A percentile compares a stretch with the other conserved stretches of the same genome.
Evolutionary conservation across 306 rosid species (phyloP).

Genomic region (Fragaria vesca): DNA sequence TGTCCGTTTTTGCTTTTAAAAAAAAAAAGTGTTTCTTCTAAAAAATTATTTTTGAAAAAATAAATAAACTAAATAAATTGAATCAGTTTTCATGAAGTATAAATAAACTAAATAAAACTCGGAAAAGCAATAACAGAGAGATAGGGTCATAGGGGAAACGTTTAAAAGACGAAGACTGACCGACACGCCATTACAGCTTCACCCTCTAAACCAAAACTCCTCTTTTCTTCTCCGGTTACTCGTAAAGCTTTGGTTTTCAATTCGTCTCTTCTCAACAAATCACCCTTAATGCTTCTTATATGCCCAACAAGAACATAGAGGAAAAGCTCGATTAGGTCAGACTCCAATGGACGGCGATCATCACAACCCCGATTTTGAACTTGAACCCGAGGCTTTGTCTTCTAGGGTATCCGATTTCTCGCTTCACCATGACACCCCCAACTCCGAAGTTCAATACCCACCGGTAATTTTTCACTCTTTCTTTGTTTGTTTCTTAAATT

Average conservation of each 20-base stretch:
- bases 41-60: too few relatives aligned
- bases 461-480: slow-evolving; percentile 26
- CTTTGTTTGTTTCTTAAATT: slow-evolving; percentile 11
- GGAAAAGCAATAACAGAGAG: neutral
- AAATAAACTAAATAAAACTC: neutral
- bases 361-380: slow-evolving; percentile 17
- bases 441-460: slow-evolving; percentile 2
- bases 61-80: too few relatives aligned
- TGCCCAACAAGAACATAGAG: slow-evolving; percentile 10
- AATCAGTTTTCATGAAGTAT: neutral
- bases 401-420: slow-evolving; percentile 33
- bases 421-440: slow-evolving; percentile 4
- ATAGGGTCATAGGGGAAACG: neutral
- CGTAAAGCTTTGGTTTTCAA: neutral
- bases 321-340: slow-evolving; percentile 5
- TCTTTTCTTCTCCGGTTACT: neutral
- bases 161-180: slow-evolving; percentile 14
- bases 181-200: slow-evolving; percentile 9
- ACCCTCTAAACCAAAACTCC: neutral
- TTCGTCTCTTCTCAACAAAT: neutral
- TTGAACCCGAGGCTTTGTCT: slow-evolving; percentile 17
- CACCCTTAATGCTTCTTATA: neutral
- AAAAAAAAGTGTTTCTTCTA: too few relatives aligned
- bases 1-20: too few relatives aligned
- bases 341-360: slow-evolving; percentile 31